A percentile compares a stretch with the other conserved stretches of the same genome.
These are phyloP conservation scores for Pholiota molesta DNA, from an alignment of 768 basidiomycete species.

Conservation along the genomic window DNA sequence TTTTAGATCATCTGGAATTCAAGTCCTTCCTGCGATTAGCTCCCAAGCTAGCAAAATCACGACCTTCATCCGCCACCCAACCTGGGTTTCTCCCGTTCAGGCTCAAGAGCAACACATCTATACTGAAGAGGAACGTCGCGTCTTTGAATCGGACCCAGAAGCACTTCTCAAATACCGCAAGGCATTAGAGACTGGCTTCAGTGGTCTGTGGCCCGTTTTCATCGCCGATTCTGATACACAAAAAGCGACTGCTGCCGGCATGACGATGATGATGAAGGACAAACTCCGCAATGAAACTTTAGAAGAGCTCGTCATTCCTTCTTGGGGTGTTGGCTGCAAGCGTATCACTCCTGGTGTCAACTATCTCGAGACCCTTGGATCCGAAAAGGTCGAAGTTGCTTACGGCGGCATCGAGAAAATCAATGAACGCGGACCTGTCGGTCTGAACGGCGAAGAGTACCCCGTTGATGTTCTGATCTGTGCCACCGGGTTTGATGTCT, in stretches of 20 bases:
- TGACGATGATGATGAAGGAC: conserved; percentile 41
- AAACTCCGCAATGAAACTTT: conserved; percentile 45
- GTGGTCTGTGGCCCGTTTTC: conserved; percentile 32
- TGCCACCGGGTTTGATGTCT: conserved; percentile 41
- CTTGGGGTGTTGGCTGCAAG: conserved; percentile 37
- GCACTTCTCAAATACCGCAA: conserved; percentile 47
- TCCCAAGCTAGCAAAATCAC: conserved; percentile 37
- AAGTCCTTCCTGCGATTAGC: conserved; percentile 36
- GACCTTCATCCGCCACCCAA: conserved; percentile 35
- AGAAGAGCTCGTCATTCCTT: conserved; percentile 39
- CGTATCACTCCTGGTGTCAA: conserved; percentile 37
- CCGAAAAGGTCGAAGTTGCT: conserved; percentile 35
- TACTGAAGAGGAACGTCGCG: conserved; percentile 41
- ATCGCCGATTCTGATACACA: conserved; percentile 38
- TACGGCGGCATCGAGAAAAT: conserved; percentile 31
- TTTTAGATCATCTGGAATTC: conserved; percentile 34
- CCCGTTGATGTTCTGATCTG: conserved; percentile 39
- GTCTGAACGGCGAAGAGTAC: conserved; percentile 31
- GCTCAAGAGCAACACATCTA: conserved; percentile 33
- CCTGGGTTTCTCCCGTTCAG: conserved; percentile 33
- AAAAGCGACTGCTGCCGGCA: conserved; percentile 23
- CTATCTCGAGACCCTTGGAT: conserved; percentile 34
- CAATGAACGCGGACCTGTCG: conserved; percentile 31
- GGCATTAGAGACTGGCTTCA: conserved; percentile 41
- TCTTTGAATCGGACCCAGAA: conserved; percentile 38